phyloP scores from a whole-genome alignment of 2,329 filamentous ascomycete genomes.

The Sarocladium kiliense region DNA sequence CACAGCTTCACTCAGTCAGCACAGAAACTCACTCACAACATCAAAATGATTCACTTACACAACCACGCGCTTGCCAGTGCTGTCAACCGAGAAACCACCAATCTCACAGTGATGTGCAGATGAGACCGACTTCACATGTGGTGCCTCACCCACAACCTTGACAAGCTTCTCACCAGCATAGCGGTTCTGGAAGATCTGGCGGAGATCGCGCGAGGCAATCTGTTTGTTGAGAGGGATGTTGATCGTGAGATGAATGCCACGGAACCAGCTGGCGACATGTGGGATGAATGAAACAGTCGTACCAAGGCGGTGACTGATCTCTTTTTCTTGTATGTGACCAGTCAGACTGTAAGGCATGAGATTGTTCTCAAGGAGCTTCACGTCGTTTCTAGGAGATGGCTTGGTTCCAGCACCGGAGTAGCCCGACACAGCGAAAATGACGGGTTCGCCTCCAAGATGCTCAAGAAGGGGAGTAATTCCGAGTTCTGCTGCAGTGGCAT shows the following conservation, averaged over 20 bases:
- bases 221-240: conserved; percentile 79
- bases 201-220: conserved; percentile 87
- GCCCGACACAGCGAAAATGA: conserved; percentile 84
- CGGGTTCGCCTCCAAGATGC: conserved; percentile 71
- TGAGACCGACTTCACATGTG: conserved; percentile 77
- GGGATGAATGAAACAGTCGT: conserved; percentile 78
- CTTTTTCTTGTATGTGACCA: conserved; percentile 90
- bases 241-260: conserved; percentile 89
- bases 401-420: conserved; percentile 96
- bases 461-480: conserved; percentile 78
- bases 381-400: conserved; percentile 89
- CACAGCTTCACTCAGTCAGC: conserved; percentile 43
- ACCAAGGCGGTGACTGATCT: conserved; percentile 77
- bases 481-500: conserved; percentile 87
- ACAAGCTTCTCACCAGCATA: conserved; percentile 95
- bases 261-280: conserved; percentile 93
- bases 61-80: conserved; percentile 81
- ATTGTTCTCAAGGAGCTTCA: conserved; percentile 77
- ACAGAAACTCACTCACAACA: not conserved
- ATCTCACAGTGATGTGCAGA: conserved; percentile 88
- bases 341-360: conserved; percentile 63
- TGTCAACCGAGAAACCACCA: conserved; percentile 91
- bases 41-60: conserved; percentile 33
- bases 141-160: conserved; percentile 84
- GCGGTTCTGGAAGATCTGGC: conserved; percentile 91